Base-by-base conservation (phyloP, 140 eudicot genomes). In the Stevia rebaudiana region DNA sequence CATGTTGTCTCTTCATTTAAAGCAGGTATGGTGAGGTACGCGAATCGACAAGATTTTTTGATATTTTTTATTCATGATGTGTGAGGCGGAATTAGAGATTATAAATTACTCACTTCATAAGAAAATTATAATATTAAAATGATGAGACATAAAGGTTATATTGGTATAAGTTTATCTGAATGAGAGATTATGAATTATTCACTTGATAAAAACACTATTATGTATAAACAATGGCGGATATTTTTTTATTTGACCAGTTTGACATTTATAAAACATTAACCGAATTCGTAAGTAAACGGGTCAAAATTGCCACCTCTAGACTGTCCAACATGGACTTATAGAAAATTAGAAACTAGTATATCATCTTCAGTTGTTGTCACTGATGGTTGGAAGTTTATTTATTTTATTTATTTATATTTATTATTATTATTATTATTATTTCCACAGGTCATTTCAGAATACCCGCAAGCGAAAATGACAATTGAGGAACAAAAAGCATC, bases 21-120 rank as follows among this genome's bases (percentile, higher is more conserved):
- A 84, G 83, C 84, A 90, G 97, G 97, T 90, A 87, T 71, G 85
- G 62, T 68, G 85, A 76, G 87, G 84, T 71, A 79, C 67, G 85
- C 87, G 58, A 57, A 69, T 56, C 56, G 70, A 76, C 48, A 39
- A 40, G 48, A 28, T 46, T 68, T 68, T 42, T 23, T 37, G 0
- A 31, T 11, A 17, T 57, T 46, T 61, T 25, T 8, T 25, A 11
- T 51, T 43, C 52, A 16, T 76, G 52, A 49, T n/a, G n/a, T n/a
- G n/a, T n/a, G n/a, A n/a, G n/a, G n/a, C n/a, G n/a, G n/a, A n/a
- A n/a, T n/a, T n/a, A n/a, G n/a, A n/a, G n/a, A n/a, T n/a, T n/a
- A n/a, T n/a, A n/a, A n/a, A n/a, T n/a, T n/a, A n/a, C n/a, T n/a
- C n/a, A n/a, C n/a, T n/a, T n/a, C n/a, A n/a, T n/a, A n/a, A n/a